Evolutionary conservation across 192 early-diverging fungal genomes (phyloP).

Genomic region (Linnemannia schmuckeri): DNA sequence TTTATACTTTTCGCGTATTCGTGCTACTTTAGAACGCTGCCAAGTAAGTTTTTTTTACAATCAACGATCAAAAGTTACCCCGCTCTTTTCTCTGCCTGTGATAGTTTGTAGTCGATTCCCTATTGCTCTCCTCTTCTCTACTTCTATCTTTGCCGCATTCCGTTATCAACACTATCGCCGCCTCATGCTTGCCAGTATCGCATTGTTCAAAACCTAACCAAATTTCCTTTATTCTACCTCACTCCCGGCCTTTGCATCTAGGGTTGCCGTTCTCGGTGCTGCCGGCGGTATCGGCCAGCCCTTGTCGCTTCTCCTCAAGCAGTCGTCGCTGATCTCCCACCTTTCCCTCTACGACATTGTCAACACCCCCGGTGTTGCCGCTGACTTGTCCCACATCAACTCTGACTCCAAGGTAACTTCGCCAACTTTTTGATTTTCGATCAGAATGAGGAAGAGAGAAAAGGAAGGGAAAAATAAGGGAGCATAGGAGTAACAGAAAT

Average conservation of each 20-base stretch:
- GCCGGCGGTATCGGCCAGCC: constrained; percentile 96
- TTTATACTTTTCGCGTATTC: neutral
- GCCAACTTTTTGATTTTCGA: neutral
- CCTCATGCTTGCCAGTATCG: neutral
- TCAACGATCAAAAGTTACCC: neutral
- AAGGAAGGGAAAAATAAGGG: neutral
- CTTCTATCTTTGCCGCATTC: neutral
- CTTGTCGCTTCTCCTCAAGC: constrained; percentile 93
- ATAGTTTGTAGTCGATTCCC: neutral
- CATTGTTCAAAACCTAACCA: neutral
- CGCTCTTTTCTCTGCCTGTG: neutral
- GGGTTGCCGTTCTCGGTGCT: constrained; percentile 71
- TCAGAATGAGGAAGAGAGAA: no score
- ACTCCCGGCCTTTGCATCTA: neutral
- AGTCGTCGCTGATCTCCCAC: constrained; percentile 86
- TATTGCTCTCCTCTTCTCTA: neutral
- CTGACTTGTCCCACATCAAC: constrained; percentile 94
- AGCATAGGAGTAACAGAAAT: neutral
- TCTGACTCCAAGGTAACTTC: constrained; percentile 77
- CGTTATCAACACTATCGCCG: neutral
- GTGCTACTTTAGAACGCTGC: constrained; percentile 47
- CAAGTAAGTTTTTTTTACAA: constrained; percentile 46
- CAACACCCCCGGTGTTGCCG: constrained; percentile 97
- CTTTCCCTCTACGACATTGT: constrained; percentile 97
- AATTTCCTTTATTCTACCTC: neutral